phyloP scores from a whole-genome alignment of 768 basidiomycete genomes.

The Lentinula sp. region DNA sequence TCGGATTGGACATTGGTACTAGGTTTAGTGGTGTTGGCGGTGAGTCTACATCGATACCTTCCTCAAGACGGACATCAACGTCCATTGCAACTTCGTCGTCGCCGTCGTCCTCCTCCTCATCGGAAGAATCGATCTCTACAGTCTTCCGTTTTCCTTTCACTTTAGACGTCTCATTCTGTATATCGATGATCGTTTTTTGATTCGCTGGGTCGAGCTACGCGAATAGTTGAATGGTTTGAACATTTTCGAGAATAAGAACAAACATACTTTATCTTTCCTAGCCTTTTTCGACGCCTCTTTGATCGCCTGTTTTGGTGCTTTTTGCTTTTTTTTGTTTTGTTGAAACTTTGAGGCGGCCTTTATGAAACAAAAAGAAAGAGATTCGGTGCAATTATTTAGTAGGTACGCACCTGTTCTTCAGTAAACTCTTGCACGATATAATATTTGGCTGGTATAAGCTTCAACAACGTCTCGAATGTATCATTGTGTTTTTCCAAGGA shows the following conservation, averaged over 20 bases:
- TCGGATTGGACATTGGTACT: conserved; percentile 60
- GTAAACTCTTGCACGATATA: conserved; percentile 69
- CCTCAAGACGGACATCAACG: conserved; percentile 4
- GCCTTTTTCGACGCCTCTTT: conserved; percentile 90
- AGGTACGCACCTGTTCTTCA: conserved; percentile 54
- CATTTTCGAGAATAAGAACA: neutral
- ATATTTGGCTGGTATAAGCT: conserved; percentile 84
- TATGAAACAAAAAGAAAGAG: conserved; percentile 1
- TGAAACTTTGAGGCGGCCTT: conserved; percentile 66
- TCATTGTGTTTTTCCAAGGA: conserved; percentile 83
- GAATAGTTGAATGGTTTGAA: neutral
- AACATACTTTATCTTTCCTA: conserved; percentile 73
- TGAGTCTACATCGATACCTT: conserved; percentile 18
- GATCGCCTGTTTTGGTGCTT: conserved; percentile 76
- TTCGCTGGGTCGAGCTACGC: conserved; percentile 88
- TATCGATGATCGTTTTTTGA: conserved; percentile 67
- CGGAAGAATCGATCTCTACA: conserved; percentile 12
- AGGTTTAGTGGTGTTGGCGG: conserved; percentile 7
- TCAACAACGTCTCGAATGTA: conserved; percentile 77
- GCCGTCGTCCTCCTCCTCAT: conserved; percentile 19
- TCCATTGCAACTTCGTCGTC: conserved; percentile 33
- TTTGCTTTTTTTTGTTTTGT: conserved; percentile 84
- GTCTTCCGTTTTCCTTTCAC: conserved; percentile 17
- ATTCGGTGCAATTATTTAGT: neutral
- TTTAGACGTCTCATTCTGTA: conserved; percentile 50